Evolutionary conservation across 83 land plant species (phyloP).

Genomic region (Thuja plicata): DNA sequence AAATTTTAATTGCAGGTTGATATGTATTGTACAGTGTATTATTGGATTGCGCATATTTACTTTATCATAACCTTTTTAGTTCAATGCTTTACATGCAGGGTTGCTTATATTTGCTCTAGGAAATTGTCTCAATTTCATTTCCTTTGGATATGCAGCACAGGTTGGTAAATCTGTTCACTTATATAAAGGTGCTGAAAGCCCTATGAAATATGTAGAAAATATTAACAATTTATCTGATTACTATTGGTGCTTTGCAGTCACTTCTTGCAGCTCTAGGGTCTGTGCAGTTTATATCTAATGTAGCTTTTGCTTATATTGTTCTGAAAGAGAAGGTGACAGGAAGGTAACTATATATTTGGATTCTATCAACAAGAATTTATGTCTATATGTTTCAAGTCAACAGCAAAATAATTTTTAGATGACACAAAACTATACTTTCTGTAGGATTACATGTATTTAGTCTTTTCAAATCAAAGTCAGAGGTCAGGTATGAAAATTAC

Average conservation of each 20-base stretch:
- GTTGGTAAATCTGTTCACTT: constrained; percentile 32
- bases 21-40: neutral
- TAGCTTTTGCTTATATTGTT: constrained; percentile 94
- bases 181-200: neutral
- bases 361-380: neutral
- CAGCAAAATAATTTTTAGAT: neutral
- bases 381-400: neutral
- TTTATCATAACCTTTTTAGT: neutral
- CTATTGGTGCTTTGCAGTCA: constrained; percentile 59
- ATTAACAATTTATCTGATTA: neutral
- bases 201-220: neutral
- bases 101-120: constrained; percentile 77
- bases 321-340: constrained; percentile 81
- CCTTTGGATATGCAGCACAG: constrained; percentile 99
- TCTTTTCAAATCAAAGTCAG: neutral
- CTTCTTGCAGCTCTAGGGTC: constrained; percentile 99
- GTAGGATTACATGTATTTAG: neutral
- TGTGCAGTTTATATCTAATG: constrained; percentile 94
- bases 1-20: neutral
- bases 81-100: constrained; percentile 46
- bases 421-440: neutral
- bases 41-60: neutral
- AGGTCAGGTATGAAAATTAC: neutral
- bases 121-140: constrained; percentile 92
- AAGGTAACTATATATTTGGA: constrained; percentile 48